Evolutionary conservation across 805 yeast species (phyloP), one percentile per base, ranked within the genome.

Genomic region (Teunomyces funiuensis): DNA sequence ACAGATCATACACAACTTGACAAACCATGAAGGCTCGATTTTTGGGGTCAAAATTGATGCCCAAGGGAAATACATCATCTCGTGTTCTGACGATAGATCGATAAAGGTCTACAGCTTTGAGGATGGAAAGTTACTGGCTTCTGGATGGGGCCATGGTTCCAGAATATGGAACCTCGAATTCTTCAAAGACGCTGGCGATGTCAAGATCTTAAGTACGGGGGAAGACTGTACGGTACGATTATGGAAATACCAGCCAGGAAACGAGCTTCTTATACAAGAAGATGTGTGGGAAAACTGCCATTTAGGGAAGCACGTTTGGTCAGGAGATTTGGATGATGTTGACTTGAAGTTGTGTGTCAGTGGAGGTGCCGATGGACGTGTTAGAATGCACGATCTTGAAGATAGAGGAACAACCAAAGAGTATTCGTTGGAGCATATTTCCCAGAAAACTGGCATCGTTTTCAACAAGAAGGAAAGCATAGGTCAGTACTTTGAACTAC

Each of bases 121-220:
- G 5, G 55, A 76, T 1, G 91, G 95, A 1, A 52, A 63, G 8
- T 62, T 80, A 25, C 51, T 85, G 28, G 85, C 91, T 1, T 77
- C 82, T 19, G 97, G 96, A 0, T 93, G 97, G 97, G 99, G 98
- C 10, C 99, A 93, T 58, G 83, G 85, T 1, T 91, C 98, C 0
- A 77, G 99, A 57, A 90, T 93, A 29, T 93, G 99, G 99, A 30
- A 27, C 17, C 42, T 38, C 11, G 31, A 27, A 4, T 37, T 46
- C 36, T 43, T 39, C 34, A 43, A 46, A 3, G 41, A 45, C n/a
- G 49, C 55, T 50, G 13, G 18, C n/a, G 18, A 15, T 14, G 42
- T 57, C 2, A 50, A 39, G 25, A 66, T 88, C 11, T 80, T 95
- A 60, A 80, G 82, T 18, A 82, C 95, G 5, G 99, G 76, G 5